phyloP scores from a whole-genome alignment of 306 rosid species.

The Quercus dentata region DNA sequence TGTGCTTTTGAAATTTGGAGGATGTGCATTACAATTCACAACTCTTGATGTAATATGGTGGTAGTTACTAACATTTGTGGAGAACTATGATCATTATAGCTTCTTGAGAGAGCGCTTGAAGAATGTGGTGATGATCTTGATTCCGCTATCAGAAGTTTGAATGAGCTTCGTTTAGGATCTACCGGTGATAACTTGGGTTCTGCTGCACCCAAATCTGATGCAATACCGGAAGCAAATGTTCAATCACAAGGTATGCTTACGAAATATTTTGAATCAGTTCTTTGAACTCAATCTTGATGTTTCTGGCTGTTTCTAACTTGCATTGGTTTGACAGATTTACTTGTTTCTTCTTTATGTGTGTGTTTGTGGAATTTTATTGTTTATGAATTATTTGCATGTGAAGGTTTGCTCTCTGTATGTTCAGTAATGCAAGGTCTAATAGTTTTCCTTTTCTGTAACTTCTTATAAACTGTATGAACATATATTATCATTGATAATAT shows the following conservation, averaged over 20 bases:
- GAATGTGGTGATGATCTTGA: conserved; percentile 73
- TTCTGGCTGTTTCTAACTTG: neutral
- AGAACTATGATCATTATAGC: conserved; percentile 22
- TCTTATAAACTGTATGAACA: neutral
- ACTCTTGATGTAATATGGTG: neutral
- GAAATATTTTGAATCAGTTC: neutral
- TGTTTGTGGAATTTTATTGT: neutral
- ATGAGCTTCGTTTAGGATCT: conserved; percentile 55
- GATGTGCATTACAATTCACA: neutral
- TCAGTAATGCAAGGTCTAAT: neutral
- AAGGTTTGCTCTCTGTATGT: neutral
- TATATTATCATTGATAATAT: neutral
- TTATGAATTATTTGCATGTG: neutral
- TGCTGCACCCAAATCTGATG: conserved; percentile 27
- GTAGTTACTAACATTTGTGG: neutral
- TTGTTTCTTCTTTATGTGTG: neutral
- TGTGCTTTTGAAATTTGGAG: neutral
- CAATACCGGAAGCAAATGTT: conserved; percentile 24
- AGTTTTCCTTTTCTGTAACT: neutral
- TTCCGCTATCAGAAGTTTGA: conserved; percentile 72
- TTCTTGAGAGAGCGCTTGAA: conserved; percentile 72
- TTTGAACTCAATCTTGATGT: neutral
- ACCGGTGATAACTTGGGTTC: conserved; percentile 21
- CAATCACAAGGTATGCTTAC: conserved; percentile 38
- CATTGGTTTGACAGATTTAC: neutral